Percentiles rank a stretch among this genome's conserved stretches.
phyloP scores from a whole-genome alignment of 805 yeast genomes.

The Priceomyces haplophilus region DNA sequence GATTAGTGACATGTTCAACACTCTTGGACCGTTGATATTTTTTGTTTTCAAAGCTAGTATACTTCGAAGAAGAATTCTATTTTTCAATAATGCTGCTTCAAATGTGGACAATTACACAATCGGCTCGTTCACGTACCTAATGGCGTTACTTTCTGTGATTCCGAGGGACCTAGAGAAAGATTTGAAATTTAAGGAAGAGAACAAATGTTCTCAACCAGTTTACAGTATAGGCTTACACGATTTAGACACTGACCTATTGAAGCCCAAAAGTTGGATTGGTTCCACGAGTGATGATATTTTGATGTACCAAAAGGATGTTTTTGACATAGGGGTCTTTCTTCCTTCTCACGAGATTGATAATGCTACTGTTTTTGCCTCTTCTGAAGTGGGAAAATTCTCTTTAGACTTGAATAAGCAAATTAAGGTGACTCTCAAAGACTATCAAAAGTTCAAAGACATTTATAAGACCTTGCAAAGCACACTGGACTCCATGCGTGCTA shows the following conservation, averaged over 20 bases:
- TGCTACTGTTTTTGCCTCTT: slow-evolving; percentile 11
- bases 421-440: slow-evolving; percentile 36
- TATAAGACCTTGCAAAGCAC: slow-evolving; percentile 21
- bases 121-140: slow-evolving; percentile 53
- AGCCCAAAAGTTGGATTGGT: slow-evolving; percentile 47
- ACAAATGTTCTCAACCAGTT: slow-evolving; percentile 44
- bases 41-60: slow-evolving; percentile 62
- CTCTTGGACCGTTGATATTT: slow-evolving; percentile 64
- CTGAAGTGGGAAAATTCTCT: slow-evolving; percentile 8
- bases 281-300: slow-evolving; percentile 67
- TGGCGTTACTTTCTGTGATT: slow-evolving; percentile 58
- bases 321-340: slow-evolving; percentile 42
- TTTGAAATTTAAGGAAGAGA: slow-evolving; percentile 7
- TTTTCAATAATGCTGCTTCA: slow-evolving; percentile 34
- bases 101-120: slow-evolving; percentile 16
- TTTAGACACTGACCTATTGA: slow-evolving; percentile 19
- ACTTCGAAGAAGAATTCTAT: slow-evolving; percentile 52
- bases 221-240: slow-evolving; percentile 65
- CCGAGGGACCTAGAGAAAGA: slow-evolving; percentile 51
- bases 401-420: slow-evolving; percentile 12
- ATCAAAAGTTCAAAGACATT: slow-evolving; percentile 32
- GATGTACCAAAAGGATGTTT: slow-evolving; percentile 49
- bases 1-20: slow-evolving; percentile 45
- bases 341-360: slow-evolving; percentile 15
- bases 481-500: slow-evolving; percentile 7